Conservation (phyloP, 306 rosid genomes). For the Myrica gale region DNA sequence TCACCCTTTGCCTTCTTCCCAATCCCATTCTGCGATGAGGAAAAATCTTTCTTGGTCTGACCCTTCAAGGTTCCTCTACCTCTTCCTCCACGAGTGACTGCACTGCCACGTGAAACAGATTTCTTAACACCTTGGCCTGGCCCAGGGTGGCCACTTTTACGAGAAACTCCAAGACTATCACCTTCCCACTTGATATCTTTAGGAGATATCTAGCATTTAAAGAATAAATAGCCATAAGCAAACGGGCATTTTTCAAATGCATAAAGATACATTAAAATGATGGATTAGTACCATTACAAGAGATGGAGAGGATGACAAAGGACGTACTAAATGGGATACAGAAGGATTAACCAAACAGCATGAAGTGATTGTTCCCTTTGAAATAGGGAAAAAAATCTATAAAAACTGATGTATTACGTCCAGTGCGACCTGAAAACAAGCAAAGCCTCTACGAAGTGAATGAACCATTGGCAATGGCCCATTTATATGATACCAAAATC, state of each 20-base stretch:
- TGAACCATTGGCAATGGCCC: too few species aligned
- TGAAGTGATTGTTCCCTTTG: too few species aligned
- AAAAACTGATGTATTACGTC: too few species aligned
- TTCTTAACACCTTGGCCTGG: slow-evolving; percentile 67
- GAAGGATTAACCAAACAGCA: too few species aligned
- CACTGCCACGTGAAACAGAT: slow-evolving; percentile 57
- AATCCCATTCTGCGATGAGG: slow-evolving; percentile 56
- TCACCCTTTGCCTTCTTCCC: slow-evolving; percentile 59
- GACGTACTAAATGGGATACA: background rate
- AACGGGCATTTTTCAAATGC: background rate
- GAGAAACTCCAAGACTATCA: slow-evolving; percentile 56
- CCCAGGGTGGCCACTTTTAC: slow-evolving; percentile 52
- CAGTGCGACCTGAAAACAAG: too few species aligned
- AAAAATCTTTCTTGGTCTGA: slow-evolving; percentile 55
- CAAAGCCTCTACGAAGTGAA: too few species aligned
- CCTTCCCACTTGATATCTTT: slow-evolving; percentile 81
- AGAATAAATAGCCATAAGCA: slow-evolving; percentile 12
- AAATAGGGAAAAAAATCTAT: too few species aligned
- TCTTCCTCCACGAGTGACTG: slow-evolving; percentile 61
- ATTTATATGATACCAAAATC: too few species aligned
- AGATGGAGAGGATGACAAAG: background rate
- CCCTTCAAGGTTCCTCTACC: slow-evolving; percentile 72
- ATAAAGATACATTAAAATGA: background rate
- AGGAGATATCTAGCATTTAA: slow-evolving; percentile 59
- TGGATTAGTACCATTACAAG: background rate